phyloP scores from a whole-genome alignment of 768 basidiomycete species.

The Daedaleopsis sinensis region DNA sequence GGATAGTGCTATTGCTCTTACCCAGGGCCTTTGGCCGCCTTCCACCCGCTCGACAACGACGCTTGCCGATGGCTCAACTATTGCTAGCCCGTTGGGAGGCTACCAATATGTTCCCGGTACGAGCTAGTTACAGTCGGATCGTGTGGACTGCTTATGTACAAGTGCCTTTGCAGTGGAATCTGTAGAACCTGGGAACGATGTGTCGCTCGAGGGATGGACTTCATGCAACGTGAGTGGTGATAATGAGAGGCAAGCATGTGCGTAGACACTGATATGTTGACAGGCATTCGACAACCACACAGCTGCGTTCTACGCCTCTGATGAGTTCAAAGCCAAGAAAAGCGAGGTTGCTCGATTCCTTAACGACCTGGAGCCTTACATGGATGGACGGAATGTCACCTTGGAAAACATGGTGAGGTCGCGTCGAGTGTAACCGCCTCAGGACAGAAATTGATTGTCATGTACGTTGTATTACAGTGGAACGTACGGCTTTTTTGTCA shows the following conservation, averaged over 20 bases:
- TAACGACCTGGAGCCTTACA: constrained; percentile 47
- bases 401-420: constrained; percentile 60
- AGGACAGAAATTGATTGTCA: constrained; percentile 14
- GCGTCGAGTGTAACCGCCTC: not conserved
- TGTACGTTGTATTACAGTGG: constrained; percentile 36
- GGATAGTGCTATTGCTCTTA: constrained; percentile 65
- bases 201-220: constrained; percentile 71
- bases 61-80: constrained; percentile 65
- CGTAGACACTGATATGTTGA: not conserved
- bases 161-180: constrained; percentile 50
- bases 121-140: constrained; percentile 5
- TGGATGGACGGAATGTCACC: constrained; percentile 55
- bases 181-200: constrained; percentile 60
- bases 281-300: constrained; percentile 38
- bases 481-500: constrained; percentile 37
- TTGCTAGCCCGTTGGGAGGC: constrained; percentile 62
- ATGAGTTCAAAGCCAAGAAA: constrained; percentile 49
- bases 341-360: constrained; percentile 52
- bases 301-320: constrained; percentile 56
- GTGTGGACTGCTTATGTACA: not conserved
- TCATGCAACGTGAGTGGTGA: constrained; percentile 49
- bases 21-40: constrained; percentile 70
- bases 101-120: constrained; percentile 61
- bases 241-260: constrained; percentile 1
- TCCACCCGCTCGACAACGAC: constrained; percentile 49